A percentile compares a stretch with the other conserved stretches of the same genome.
Evolutionary conservation across 306 rosid genomes (phyloP).

Genomic region (Vigna hirtella): DNA sequence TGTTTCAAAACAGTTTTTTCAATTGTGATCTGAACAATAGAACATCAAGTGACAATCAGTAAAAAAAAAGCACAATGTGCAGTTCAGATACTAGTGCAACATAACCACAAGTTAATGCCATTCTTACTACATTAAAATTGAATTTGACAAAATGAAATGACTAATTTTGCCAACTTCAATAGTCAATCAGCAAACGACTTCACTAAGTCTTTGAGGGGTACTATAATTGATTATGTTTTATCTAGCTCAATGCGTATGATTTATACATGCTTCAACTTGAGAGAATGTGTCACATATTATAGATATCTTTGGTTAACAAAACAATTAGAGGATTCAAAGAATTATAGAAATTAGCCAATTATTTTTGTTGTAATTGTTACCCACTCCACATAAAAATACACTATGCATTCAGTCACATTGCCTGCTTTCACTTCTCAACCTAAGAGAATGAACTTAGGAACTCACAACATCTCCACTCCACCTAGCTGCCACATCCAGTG

Average conservation of each 20-base stretch:
- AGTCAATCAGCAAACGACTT: neutral
- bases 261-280: too few relatives aligned
- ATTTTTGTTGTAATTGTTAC: neutral
- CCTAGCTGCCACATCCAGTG: conserved; percentile 90
- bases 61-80: conserved; percentile 1
- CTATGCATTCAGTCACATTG: neutral
- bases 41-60: conserved; percentile 44
- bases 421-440: conserved; percentile 9
- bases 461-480: conserved; percentile 99
- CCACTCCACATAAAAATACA: neutral
- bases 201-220: too few relatives aligned
- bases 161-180: neutral
- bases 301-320: neutral
- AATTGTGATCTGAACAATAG: conserved; percentile 74
- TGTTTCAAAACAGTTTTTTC: conserved; percentile 92
- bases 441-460: conserved; percentile 42
- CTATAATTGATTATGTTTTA: too few relatives aligned
- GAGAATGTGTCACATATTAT: too few relatives aligned
- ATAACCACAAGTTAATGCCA: neutral
- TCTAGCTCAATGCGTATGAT: too few relatives aligned
- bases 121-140: neutral
- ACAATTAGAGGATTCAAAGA: neutral
- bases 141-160: neutral
- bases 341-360: neutral
- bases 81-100: neutral